Conservation (phyloP, 306 rosid genomes). For the Chamaecrista fasciculata region DNA sequence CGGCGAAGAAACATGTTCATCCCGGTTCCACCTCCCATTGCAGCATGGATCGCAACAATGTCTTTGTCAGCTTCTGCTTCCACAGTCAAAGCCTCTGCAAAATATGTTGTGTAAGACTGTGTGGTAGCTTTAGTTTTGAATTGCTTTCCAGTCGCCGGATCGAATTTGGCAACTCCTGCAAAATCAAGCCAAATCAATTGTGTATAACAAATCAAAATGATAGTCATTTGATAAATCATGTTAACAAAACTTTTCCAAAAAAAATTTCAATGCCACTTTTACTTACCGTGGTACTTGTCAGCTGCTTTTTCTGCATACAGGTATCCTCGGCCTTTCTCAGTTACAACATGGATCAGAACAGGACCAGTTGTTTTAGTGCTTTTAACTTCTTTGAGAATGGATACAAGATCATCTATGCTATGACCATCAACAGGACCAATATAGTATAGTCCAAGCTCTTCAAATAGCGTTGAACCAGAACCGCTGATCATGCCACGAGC, state of each 20-base stretch:
- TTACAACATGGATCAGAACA: slow-evolving; percentile 82
- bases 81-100: slow-evolving; percentile 95
- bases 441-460: slow-evolving; percentile 97
- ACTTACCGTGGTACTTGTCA: slow-evolving; percentile 97
- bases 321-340: slow-evolving; percentile 95
- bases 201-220: not conserved
- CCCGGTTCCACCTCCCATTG: slow-evolving; percentile 98
- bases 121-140: slow-evolving; percentile 60
- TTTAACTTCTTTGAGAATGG: slow-evolving; percentile 86
- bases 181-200: slow-evolving; percentile 22
- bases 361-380: slow-evolving; percentile 85
- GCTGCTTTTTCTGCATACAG: slow-evolving; percentile 90
- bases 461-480: slow-evolving; percentile 85
- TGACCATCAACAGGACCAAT: slow-evolving; percentile 98
- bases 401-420: slow-evolving; percentile 76
- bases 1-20: slow-evolving; percentile 86
- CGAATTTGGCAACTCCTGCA: slow-evolving; percentile 84
- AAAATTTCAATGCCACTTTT: slow-evolving; percentile 11
- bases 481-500: slow-evolving; percentile 99
- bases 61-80: slow-evolving; percentile 88
- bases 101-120: slow-evolving; percentile 88
- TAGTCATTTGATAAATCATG: not conserved
- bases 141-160: slow-evolving; percentile 87
- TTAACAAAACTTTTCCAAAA: not conserved
- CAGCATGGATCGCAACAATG: slow-evolving; percentile 91